phyloP scores from a whole-genome alignment of 257 asterid genomes.

The Ballota nigra region DNA sequence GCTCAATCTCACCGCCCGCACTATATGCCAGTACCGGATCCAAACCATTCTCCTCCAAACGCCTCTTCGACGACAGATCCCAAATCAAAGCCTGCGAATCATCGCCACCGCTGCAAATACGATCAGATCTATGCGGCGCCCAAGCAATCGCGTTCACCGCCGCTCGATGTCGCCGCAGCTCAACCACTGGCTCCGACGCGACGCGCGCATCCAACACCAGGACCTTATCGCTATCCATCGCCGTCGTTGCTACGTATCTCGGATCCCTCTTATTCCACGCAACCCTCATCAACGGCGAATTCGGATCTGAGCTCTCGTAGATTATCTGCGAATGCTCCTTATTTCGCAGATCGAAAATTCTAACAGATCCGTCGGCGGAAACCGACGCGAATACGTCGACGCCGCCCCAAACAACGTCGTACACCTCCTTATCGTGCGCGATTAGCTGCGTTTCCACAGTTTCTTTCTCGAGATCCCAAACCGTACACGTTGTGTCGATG shows the following conservation, averaged over 20 bases:
- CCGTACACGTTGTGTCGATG: constrained; percentile 77
- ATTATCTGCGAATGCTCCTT: constrained; percentile 83
- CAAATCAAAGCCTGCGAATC: constrained; percentile 88
- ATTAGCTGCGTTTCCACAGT: constrained; percentile 78
- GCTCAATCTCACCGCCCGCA: constrained; percentile 83
- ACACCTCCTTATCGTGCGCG: constrained; percentile 92
- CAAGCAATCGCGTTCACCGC: constrained; percentile 84
- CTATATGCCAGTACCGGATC: constrained; percentile 79
- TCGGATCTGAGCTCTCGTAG: constrained; percentile 79
- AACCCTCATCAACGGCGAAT: constrained; percentile 64
- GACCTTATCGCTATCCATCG: constrained; percentile 78
- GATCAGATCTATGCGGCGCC: constrained; percentile 86
- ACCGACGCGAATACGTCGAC: constrained; percentile 89
- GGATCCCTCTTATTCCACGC: constrained; percentile 89
- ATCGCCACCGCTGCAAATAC: constrained; percentile 81
- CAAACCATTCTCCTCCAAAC: constrained; percentile 64
- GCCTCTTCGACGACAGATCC: constrained; percentile 79
- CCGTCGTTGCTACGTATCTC: constrained; percentile 77
- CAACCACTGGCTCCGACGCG: constrained; percentile 73
- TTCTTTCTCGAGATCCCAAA: constrained; percentile 84
- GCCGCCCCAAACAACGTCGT: constrained; percentile 91
- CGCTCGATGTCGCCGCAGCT: constrained; percentile 81
- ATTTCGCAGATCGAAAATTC: constrained; percentile 79
- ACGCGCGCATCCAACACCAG: constrained; percentile 71
- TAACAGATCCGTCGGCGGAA: constrained; percentile 81